These are phyloP conservation scores for Capronia epimyces DNA, from an alignment of 2,329 filamentous ascomycete species.

Conservation along the genomic window DNA sequence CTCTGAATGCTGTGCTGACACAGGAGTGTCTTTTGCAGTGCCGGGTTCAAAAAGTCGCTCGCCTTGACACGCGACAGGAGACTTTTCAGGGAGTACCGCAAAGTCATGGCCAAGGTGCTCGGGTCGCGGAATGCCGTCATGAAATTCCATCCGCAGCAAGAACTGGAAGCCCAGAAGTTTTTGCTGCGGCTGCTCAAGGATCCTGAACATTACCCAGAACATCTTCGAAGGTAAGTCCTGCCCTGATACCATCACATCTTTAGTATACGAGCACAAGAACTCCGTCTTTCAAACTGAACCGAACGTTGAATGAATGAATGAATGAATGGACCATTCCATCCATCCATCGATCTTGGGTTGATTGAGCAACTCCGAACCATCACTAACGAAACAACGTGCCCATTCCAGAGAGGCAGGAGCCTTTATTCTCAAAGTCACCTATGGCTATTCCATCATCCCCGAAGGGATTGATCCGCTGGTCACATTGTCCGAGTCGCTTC, in stretches of 20 bases:
- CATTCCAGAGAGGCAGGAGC: conserved; percentile 36
- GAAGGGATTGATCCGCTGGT: conserved; percentile 42
- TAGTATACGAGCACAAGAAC: too few species aligned
- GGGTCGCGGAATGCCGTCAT: conserved; percentile 40
- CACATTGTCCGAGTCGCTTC: conserved; percentile 37
- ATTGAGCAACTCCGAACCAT: too few species aligned
- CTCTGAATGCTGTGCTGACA: neutral
- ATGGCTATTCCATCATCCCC: conserved; percentile 44
- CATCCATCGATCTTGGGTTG: too few species aligned
- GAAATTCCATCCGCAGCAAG: conserved; percentile 41
- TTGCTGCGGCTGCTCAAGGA: conserved; percentile 40
- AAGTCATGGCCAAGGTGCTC: conserved; percentile 42
- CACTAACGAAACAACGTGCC: too few species aligned
- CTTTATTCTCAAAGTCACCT: conserved; percentile 43
- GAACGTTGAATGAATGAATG: too few species aligned
- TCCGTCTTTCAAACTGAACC: too few species aligned
- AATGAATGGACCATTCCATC: too few species aligned
- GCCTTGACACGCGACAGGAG: conserved; percentile 36
- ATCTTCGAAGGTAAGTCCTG: conserved; percentile 32
- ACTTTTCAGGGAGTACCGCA: conserved; percentile 42
- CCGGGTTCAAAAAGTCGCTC: conserved; percentile 37
- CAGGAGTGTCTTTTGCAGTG: neutral
- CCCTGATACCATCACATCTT: too few species aligned
- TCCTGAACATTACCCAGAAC: conserved; percentile 37
- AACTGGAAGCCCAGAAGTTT: conserved; percentile 43